These are phyloP conservation scores for Sporormia fimetaria DNA, from an alignment of 495 filamentous ascomycete species.

Conservation along the genomic window DNA sequence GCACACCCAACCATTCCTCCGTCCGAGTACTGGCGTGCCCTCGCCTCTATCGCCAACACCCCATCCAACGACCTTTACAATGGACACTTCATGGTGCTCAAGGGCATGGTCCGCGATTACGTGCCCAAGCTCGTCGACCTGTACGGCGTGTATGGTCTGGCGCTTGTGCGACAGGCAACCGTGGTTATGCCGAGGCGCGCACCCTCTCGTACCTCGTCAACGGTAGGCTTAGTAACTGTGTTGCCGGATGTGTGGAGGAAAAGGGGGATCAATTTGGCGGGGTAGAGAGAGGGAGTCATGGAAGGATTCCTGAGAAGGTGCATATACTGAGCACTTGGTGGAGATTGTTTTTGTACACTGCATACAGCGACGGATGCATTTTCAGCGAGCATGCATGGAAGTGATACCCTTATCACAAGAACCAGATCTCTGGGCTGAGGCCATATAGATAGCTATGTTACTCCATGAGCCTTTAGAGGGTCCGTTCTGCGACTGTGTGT, in stretches of 20 bases:
- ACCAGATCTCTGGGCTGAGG: too few relatives aligned
- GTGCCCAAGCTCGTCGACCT: conserved; percentile 60
- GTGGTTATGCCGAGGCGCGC: conserved; percentile 54
- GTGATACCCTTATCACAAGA: too few relatives aligned
- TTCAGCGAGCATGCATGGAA: not conserved
- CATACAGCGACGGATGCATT: not conserved
- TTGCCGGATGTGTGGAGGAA: conserved; percentile 14
- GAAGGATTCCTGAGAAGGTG: too few relatives aligned
- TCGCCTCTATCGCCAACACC: conserved; percentile 63
- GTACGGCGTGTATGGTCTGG: conserved; percentile 61
- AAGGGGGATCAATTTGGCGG: conserved; percentile 1
- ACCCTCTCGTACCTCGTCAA: conserved; percentile 8
- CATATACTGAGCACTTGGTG: too few relatives aligned
- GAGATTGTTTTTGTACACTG: not conserved
- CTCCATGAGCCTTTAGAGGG: conserved; percentile 9
- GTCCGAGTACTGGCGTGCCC: conserved; percentile 63
- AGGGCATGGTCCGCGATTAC: conserved; percentile 60
- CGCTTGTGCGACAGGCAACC: conserved; percentile 51
- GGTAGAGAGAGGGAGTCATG: not conserved
- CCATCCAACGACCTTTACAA: conserved; percentile 53
- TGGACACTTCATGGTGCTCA: conserved; percentile 69
- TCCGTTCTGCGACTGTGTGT: conserved; percentile 25
- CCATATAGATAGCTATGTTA: not conserved
- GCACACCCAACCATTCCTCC: conserved; percentile 71
- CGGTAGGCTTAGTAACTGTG: conserved; percentile 32